These are phyloP conservation scores for Camellia granthamiana DNA, from an alignment of 148 eudicot species.

Conservation along the genomic window DNA sequence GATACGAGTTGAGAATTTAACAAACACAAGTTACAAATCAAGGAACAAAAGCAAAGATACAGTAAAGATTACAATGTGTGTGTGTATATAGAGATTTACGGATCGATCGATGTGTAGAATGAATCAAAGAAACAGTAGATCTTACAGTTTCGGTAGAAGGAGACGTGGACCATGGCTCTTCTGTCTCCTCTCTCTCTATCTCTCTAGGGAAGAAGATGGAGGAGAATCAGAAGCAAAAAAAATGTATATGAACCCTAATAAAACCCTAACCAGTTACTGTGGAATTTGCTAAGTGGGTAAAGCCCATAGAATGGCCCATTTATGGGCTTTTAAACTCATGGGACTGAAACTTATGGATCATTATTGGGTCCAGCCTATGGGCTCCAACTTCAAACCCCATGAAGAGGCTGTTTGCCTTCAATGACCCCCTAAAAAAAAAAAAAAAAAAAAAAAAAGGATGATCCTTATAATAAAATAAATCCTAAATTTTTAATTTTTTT, in stretches of 20 bases:
- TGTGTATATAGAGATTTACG: not conserved
- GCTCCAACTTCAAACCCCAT: too few relatives aligned
- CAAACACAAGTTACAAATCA: not conserved
- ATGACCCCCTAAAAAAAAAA: too few relatives aligned
- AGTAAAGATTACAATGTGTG: not conserved
- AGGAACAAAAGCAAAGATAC: not conserved
- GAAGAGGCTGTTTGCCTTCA: too few relatives aligned
- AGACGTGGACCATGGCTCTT: conserved; percentile 19
- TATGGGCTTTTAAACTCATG: not conserved
- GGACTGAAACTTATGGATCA: too few relatives aligned
- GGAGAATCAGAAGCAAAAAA: not conserved
- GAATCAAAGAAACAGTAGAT: not conserved
- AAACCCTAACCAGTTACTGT: conserved; percentile 3
- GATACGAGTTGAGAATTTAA: not conserved
- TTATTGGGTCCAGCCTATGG: too few relatives aligned
- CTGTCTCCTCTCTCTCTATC: not conserved
- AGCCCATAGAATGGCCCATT: conserved; percentile 4
- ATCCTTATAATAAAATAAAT: too few relatives aligned
- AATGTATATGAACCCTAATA: not conserved
- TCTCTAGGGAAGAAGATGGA: not conserved
- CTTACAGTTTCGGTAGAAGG: conserved; percentile 24
- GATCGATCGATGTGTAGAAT: not conserved
- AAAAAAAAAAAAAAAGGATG: too few relatives aligned
- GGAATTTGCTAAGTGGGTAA: not conserved
- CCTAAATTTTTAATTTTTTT: too few relatives aligned